Percentiles rank a stretch among this genome's conserved stretches.
These are phyloP conservation scores for Talaromyces sp. DNA, from an alignment of 2,329 filamentous ascomycete genomes.

Conservation along the genomic window DNA sequence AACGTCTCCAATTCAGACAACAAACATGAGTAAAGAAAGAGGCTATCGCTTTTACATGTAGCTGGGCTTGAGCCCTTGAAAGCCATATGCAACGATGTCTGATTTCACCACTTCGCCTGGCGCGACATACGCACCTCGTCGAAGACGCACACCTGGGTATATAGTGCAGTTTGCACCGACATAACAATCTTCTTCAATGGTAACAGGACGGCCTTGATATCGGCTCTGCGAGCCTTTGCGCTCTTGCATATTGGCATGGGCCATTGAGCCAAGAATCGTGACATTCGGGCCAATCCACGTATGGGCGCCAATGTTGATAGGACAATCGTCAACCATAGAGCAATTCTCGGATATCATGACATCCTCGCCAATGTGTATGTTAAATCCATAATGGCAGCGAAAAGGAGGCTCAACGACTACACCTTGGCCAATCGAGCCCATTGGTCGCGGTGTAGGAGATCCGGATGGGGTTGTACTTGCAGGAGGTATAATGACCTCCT, in stretches of 20 bases:
- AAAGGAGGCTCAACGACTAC: constrained; percentile 84
- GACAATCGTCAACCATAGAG: constrained; percentile 79
- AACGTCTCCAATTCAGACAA: not conserved
- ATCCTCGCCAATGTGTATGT: constrained; percentile 80
- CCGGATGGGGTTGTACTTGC: constrained; percentile 48
- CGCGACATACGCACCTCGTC: constrained; percentile 43
- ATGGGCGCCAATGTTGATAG: constrained; percentile 72
- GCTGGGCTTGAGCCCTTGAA: constrained; percentile 40
- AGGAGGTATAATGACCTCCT: constrained; percentile 37
- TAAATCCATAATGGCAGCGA: constrained; percentile 92
- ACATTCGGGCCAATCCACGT: constrained; percentile 75
- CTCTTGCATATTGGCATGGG: constrained; percentile 68
- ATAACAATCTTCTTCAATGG: constrained; percentile 69
- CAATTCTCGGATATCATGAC: constrained; percentile 81
- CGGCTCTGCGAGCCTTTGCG: constrained; percentile 70
- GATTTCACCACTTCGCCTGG: constrained; percentile 44
- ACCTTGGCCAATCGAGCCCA: constrained; percentile 65
- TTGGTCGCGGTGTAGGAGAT: constrained; percentile 51
- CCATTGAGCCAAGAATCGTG: constrained; percentile 73
- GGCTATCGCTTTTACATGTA: constrained; percentile 33
- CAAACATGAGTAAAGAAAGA: not conserved
- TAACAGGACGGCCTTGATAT: constrained; percentile 66
- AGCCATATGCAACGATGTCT: constrained; percentile 42
- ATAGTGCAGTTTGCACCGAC: constrained; percentile 63
- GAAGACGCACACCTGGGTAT: constrained; percentile 44